These are phyloP conservation scores for Hyphopichia fennica DNA, from an alignment of 1,139 yeast genomes.

Conservation along the genomic window DNA sequence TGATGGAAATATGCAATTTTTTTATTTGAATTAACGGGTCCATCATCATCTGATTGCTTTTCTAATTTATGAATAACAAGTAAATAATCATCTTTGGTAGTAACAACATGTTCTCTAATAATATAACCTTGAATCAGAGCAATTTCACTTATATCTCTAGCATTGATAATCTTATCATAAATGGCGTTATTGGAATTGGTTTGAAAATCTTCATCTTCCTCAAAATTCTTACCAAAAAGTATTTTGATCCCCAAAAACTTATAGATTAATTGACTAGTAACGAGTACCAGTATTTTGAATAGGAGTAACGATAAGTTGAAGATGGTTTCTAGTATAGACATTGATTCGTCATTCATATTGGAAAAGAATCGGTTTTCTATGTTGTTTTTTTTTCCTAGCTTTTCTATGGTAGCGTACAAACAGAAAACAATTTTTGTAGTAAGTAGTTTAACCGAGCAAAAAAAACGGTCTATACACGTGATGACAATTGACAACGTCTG, in stretches of 20 bases:
- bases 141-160: constrained; percentile 62
- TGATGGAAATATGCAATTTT: constrained; percentile 47
- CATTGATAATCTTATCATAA: constrained; percentile 15
- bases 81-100: constrained; percentile 45
- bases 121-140: constrained; percentile 62
- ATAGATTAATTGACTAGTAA: background rate
- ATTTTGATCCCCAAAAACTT: background rate
- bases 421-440: background rate
- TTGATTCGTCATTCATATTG: background rate
- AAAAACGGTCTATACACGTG: background rate
- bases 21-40: constrained; percentile 1
- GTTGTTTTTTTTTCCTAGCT: background rate
- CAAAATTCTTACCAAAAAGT: background rate
- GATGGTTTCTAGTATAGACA: constrained; percentile 1
- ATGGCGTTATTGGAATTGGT: constrained; percentile 1
- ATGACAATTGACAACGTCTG: too few species aligned
- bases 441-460: background rate
- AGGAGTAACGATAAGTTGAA: background rate
- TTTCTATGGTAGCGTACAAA: background rate
- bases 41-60: constrained; percentile 1
- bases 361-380: background rate
- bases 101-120: constrained; percentile 71
- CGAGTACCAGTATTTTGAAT: background rate
- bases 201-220: background rate
- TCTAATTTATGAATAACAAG: constrained; percentile 40